Evolutionary conservation across 169 alveolate species (phyloP), one percentile per base, ranked within the genome.

Genomic region (Besnoitia besnoiti): DNA sequence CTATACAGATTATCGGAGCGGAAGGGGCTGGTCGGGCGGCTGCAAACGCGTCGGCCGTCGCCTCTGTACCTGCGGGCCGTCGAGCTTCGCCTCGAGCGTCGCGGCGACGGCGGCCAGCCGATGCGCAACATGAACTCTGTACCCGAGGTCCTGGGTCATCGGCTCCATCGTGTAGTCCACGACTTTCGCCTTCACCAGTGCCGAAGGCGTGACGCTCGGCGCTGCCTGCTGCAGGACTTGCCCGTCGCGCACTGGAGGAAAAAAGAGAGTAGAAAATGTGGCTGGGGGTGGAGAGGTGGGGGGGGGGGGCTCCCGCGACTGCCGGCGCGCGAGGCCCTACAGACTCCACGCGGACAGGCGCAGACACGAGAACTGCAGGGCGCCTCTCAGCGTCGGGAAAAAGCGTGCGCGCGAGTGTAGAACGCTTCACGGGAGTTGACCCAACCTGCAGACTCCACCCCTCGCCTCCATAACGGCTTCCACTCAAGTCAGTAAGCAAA

Each of bases 11-110:
- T n/a, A n/a, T n/a, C n/a, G n/a, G n/a, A n/a, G n/a, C n/a, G n/a
- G n/a, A n/a, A n/a, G n/a, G n/a, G n/a, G n/a, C n/a, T n/a, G n/a
- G n/a, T n/a, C n/a, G n/a, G n/a, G n/a, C n/a, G n/a, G n/a, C n/a
- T n/a, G n/a, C n/a, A n/a, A n/a, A n/a, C n/a, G n/a, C n/a, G n/a
- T n/a, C n/a, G n/a, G n/a, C n/a, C n/a, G n/a, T n/a, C n/a, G n/a
- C 35, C 47, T 49, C 40, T 21, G 5, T 47, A 46, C 89, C 89
- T 80, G 89, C 14, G 89, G 89, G 14, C 89, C 89, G 42, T 42
- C 89, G 27, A 80, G 73, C 73, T 80, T 46, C 42, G 42, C 73
- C 73, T 80, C 89, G 5, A 80, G 89, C n/a, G 44, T 5, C 7
- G 30, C 62, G 16, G 73, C 61, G 47, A 80, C 42, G 42, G 16